Conservation (phyloP, 2,329 filamentous ascomycete genomes). For the Diaporthe citrichinensis region DNA sequence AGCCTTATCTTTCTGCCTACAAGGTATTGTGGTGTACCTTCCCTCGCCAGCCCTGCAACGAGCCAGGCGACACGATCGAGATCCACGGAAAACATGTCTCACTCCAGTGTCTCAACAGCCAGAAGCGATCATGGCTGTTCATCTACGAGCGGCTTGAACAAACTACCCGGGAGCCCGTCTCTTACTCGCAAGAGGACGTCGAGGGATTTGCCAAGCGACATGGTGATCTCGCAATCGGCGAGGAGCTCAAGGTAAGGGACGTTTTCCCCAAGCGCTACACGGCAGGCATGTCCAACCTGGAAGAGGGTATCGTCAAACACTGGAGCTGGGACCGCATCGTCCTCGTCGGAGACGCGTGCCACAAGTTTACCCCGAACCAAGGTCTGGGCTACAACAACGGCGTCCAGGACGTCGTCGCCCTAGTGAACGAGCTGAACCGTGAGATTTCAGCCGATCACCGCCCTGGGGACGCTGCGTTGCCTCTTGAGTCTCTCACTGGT, state of each 20-base stretch:
- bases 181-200: slow-evolving; percentile 48
- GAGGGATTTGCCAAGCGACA: slow-evolving; percentile 48
- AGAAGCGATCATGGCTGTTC: slow-evolving; percentile 50
- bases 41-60: slow-evolving; percentile 42
- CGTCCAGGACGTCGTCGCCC: slow-evolving; percentile 50
- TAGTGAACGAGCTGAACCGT: slow-evolving; percentile 48
- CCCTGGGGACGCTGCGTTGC: neutral
- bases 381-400: slow-evolving; percentile 54
- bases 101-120: slow-evolving; percentile 49
- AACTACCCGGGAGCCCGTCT: slow-evolving; percentile 46
- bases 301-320: slow-evolving; percentile 54
- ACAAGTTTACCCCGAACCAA: slow-evolving; percentile 55
- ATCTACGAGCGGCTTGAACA: slow-evolving; percentile 50
- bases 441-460: neutral
- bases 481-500: neutral
- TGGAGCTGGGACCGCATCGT: slow-evolving; percentile 55
- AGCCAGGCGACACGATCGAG: slow-evolving; percentile 48
- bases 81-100: slow-evolving; percentile 49
- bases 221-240: slow-evolving; percentile 46
- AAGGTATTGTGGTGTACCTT: slow-evolving; percentile 53
- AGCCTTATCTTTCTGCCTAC: slow-evolving; percentile 51
- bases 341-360: slow-evolving; percentile 54
- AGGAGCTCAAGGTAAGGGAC: slow-evolving; percentile 49
- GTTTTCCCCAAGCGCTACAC: slow-evolving; percentile 47
- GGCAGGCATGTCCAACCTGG: slow-evolving; percentile 51